phyloP scores from a whole-genome alignment of 148 eudicot genomes.

The Silene uniflora region DNA sequence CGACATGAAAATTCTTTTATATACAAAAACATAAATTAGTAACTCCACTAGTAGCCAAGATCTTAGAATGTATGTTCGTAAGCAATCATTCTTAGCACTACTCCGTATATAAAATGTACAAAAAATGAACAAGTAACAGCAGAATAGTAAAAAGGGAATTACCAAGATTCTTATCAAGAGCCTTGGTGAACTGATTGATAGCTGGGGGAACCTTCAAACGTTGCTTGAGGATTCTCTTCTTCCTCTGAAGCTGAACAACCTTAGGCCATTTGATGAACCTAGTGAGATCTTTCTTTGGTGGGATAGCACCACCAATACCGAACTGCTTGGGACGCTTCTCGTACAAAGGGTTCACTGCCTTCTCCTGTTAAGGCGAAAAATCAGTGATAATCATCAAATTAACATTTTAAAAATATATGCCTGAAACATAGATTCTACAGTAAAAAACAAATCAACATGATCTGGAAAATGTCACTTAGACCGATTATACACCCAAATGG shows the following conservation, averaged over 20 bases:
- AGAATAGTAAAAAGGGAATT: background rate
- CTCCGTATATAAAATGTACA: background rate
- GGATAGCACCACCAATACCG: conserved; percentile 68
- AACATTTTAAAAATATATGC: background rate
- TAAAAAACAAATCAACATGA: background rate
- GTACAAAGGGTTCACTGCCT: conserved; percentile 53
- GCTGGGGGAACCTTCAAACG: conserved; percentile 78
- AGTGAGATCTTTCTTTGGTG: conserved; percentile 62
- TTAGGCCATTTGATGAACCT: conserved; percentile 62
- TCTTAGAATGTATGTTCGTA: background rate
- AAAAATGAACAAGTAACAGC: background rate
- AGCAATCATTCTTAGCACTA: background rate
- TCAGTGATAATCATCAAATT: background rate
- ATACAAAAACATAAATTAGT: too few relatives aligned
- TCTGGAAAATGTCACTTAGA: background rate
- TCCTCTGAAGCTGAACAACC: conserved; percentile 59
- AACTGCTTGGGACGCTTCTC: conserved; percentile 62
- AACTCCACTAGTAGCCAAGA: background rate
- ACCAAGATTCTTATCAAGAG: conserved; percentile 74
- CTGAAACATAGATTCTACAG: background rate
- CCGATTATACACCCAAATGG: background rate
- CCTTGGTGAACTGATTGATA: conserved; percentile 63
- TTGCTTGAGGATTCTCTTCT: conserved; percentile 58
- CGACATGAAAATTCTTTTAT: too few relatives aligned
- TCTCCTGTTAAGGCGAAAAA: conserved; percentile 30